phyloP scores from a whole-genome alignment of 208 protist genomes.

The Trichomonas vaginalis region DNA sequence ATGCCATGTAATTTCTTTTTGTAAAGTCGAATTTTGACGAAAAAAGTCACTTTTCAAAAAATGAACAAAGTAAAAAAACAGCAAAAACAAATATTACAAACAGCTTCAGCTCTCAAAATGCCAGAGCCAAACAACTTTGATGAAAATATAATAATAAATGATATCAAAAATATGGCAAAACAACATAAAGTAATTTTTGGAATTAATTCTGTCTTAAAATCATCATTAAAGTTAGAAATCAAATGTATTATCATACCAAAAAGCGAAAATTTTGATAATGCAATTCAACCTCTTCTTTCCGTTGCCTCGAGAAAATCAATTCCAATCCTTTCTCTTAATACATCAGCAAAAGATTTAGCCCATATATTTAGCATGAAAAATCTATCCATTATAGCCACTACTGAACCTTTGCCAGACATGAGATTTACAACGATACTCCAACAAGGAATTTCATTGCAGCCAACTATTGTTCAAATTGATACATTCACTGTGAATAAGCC shows the following conservation, averaged over 20 bases:
- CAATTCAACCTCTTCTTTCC: background rate
- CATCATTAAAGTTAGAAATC: background rate
- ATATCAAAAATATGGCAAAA: background rate
- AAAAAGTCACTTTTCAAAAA: background rate
- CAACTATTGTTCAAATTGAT: background rate
- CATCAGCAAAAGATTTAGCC: background rate
- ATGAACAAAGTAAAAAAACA: background rate
- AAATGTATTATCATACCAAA: background rate
- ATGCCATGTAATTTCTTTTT: too few relatives aligned
- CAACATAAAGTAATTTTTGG: background rate
- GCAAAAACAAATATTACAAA: background rate
- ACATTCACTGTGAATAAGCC: background rate
- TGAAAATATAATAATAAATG: background rate
- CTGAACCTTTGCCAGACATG: background rate
- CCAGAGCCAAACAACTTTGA: background rate
- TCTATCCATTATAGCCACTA: background rate
- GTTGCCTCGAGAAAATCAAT: background rate
- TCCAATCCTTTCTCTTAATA: background rate
- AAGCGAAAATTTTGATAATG: background rate
- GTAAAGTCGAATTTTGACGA: too few relatives aligned
- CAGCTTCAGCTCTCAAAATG: background rate
- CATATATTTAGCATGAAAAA: background rate
- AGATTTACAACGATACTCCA: background rate
- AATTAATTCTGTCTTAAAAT: background rate
- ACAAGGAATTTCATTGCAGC: background rate